Evolutionary conservation across 768 basidiomycete species (phyloP).

Genomic region (Psilocybe tampanensis): DNA sequence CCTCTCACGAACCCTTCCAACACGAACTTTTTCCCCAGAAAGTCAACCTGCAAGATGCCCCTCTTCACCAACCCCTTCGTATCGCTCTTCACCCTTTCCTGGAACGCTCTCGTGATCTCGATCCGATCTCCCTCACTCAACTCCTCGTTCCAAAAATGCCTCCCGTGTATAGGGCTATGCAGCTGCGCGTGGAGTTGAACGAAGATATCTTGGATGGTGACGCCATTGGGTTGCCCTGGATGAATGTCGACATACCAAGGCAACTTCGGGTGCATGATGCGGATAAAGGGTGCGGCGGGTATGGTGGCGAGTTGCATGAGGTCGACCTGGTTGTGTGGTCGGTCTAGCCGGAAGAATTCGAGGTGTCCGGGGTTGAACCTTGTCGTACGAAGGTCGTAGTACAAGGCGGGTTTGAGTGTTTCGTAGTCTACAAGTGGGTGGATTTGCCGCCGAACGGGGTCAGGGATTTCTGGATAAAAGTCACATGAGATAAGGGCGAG

Average conservation of each 20-base stretch:
- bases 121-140: conserved; percentile 47
- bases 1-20: conserved; percentile 58
- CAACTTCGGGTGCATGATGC: conserved; percentile 55
- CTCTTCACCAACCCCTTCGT: conserved; percentile 29
- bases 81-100: conserved; percentile 29
- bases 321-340: conserved; percentile 47
- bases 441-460: conserved; percentile 30
- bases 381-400: conserved; percentile 52
- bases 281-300: conserved; percentile 52
- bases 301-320: conserved; percentile 55
- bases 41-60: conserved; percentile 64
- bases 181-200: conserved; percentile 46
- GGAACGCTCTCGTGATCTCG: conserved; percentile 46
- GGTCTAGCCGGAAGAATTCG: conserved; percentile 46
- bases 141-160: conserved; percentile 64
- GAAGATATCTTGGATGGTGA: conserved; percentile 61
- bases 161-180: conserved; percentile 42
- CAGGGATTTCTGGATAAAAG: conserved; percentile 26
- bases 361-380: conserved; percentile 33
- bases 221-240: conserved; percentile 48
- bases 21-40: conserved; percentile 51
- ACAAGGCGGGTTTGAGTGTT: conserved; percentile 36
- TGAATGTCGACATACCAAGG: conserved; percentile 72
- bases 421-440: conserved; percentile 33
- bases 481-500: background rate